A percentile compares a stretch with the other conserved stretches of the same genome.
These are phyloP conservation scores for Stephanodiscus minutulus DNA, from an alignment of 108 stramenopile genomes.

Conservation along the genomic window DNA sequence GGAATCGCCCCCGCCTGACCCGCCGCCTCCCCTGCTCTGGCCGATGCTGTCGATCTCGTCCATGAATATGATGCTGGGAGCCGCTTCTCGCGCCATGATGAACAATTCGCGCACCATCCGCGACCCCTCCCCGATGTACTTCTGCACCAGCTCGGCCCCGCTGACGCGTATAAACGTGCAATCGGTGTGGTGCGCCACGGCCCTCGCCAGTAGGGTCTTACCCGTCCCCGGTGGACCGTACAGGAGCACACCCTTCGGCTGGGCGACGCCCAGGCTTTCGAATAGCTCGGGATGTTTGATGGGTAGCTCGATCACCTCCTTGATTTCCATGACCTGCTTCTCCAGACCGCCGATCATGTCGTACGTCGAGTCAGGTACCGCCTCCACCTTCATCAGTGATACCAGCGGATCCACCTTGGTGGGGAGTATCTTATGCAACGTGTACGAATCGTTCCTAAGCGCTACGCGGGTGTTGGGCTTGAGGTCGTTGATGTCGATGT, in stretches of 20 bases:
- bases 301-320: conserved; percentile 99
- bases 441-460: conserved; percentile 97
- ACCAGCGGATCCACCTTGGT: conserved; percentile 99
- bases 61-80: conserved; percentile 99
- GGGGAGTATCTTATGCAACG: conserved; percentile 98
- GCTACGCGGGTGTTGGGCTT: conserved; percentile 99
- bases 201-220: conserved; percentile 99
- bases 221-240: conserved; percentile 99
- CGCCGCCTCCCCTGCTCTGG: conserved; percentile 76
- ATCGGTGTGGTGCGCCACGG: conserved; percentile 99
- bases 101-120: conserved; percentile 99
- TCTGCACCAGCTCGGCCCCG: conserved; percentile 99
- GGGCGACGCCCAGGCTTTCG: conserved; percentile 97
- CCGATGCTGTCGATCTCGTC: conserved; percentile 99
- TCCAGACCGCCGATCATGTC: conserved; percentile 99
- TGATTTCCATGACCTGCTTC: conserved; percentile 99
- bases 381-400: conserved; percentile 99
- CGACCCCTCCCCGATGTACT: conserved; percentile 99
- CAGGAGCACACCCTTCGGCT: conserved; percentile 98
- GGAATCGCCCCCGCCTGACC: conserved; percentile 91
- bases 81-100: conserved; percentile 99
- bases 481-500: conserved; percentile 95
- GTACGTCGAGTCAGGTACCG: conserved; percentile 99
- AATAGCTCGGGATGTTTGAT: conserved; percentile 99
- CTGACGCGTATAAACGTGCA: conserved; percentile 99